These are phyloP conservation scores for Globisporangium mamillatum DNA, from an alignment of 352 stramenopile species.

Conservation along the genomic window DNA sequence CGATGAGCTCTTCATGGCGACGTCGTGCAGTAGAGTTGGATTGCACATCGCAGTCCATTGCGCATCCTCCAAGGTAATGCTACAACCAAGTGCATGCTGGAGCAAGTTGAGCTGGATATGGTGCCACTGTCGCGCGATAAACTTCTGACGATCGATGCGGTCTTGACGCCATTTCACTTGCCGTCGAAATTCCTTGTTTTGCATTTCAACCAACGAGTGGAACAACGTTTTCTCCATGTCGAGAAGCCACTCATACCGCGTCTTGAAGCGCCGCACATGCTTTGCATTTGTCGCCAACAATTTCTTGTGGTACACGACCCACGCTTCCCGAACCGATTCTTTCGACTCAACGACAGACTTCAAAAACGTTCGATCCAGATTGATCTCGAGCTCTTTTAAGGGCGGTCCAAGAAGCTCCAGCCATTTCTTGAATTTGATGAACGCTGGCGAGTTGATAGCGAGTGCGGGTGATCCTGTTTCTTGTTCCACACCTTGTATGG, in stretches of 20 bases:
- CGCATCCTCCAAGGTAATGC: conserved; percentile 7
- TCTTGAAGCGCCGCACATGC: conserved; percentile 38
- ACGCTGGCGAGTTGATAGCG: conserved; percentile 22
- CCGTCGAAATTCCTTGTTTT: conserved; percentile 51
- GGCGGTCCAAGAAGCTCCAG: conserved; percentile 64
- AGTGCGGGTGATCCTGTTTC: not conserved
- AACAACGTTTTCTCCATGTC: conserved; percentile 32
- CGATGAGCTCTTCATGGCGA: not conserved
- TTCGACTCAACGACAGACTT: conserved; percentile 48
- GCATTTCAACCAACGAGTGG: conserved; percentile 34
- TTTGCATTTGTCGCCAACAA: conserved; percentile 30
- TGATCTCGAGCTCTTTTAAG: conserved; percentile 61
- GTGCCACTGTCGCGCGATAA: conserved; percentile 52
- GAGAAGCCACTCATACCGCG: conserved; percentile 39
- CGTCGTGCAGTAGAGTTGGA: conserved; percentile 1
- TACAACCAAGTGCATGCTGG: conserved; percentile 23
- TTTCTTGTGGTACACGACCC: conserved; percentile 45
- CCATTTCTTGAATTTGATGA: conserved; percentile 61
- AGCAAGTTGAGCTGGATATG: conserved; percentile 30
- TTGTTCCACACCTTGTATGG: not conserved
- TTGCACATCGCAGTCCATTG: conserved; percentile 6
- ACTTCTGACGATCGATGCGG: conserved; percentile 61
- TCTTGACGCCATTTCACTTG: conserved; percentile 73
- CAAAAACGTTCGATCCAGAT: conserved; percentile 60
- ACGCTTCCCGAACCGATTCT: conserved; percentile 53